Evolutionary conservation across 140 eudicot genomes (phyloP).

Genomic region (Senecio squalidus): DNA sequence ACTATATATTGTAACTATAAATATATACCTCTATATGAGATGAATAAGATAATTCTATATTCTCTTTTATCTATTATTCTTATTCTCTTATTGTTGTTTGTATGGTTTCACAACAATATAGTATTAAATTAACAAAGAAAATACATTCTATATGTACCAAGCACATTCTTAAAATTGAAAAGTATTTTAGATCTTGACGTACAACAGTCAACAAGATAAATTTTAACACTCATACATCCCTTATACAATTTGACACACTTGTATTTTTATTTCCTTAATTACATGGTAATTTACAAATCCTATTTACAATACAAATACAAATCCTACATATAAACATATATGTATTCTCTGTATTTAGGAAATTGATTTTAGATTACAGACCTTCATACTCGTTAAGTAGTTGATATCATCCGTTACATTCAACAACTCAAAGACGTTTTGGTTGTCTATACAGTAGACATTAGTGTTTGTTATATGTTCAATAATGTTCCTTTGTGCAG

Average conservation of each 20-base stretch:
- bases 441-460: not conserved
- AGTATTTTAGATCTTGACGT: too few relatives aligned
- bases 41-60: too few relatives aligned
- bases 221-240: not conserved
- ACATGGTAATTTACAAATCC: conserved; percentile 3
- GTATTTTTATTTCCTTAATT: not conserved
- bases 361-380: not conserved
- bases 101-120: too few relatives aligned
- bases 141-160: too few relatives aligned
- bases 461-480: not conserved
- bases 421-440: not conserved
- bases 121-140: too few relatives aligned
- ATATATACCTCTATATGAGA: too few relatives aligned
- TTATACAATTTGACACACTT: conserved; percentile 7
- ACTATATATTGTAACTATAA: too few relatives aligned
- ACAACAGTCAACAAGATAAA: not conserved
- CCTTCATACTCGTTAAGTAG: not conserved
- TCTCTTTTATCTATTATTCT: too few relatives aligned
- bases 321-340: not conserved
- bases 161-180: too few relatives aligned
- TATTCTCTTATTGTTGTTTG: too few relatives aligned
- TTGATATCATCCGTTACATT: not conserved
- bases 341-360: not conserved
- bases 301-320: too few relatives aligned
- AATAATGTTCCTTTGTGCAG: not conserved